Evolutionary conservation across 1,284 basidiomycete species (phyloP).

Genomic region (Omphalotus olearius): DNA sequence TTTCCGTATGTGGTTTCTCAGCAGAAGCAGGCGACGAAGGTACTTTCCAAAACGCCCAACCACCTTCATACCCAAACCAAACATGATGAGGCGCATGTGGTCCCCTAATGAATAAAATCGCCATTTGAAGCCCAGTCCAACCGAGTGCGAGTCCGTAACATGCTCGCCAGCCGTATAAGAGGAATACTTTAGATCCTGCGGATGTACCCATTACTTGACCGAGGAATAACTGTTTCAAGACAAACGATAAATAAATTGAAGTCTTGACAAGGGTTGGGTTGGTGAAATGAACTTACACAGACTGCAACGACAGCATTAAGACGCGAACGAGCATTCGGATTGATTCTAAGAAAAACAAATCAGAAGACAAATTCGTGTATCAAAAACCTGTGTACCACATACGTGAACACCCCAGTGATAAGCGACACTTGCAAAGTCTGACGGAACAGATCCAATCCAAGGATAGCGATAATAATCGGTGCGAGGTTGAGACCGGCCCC

Average conservation of each 20-base stretch:
- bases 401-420: slow-evolving; percentile 35
- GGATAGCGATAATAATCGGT: slow-evolving; percentile 44
- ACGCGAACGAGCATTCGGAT: slow-evolving; percentile 37
- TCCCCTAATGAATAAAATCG: slow-evolving; percentile 38
- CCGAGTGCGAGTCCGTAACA: slow-evolving; percentile 45
- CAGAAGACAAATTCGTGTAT: no score
- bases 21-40: no score
- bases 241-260: no score
- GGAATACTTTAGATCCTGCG: slow-evolving; percentile 46
- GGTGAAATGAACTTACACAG: no score
- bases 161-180: slow-evolving; percentile 46
- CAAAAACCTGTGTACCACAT: not conserved
- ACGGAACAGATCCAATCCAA: slow-evolving; percentile 39
- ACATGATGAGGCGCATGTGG: slow-evolving; percentile 38
- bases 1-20: no score
- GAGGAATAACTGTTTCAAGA: slow-evolving; percentile 39
- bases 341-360: slow-evolving; percentile 16
- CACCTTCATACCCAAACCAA: slow-evolving; percentile 59
- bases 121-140: slow-evolving; percentile 36
- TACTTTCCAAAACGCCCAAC: slow-evolving; percentile 18
- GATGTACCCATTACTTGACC: slow-evolving; percentile 53
- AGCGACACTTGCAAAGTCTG: slow-evolving; percentile 37
- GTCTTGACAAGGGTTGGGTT: no score
- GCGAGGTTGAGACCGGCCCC: slow-evolving; percentile 57
- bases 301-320: slow-evolving; percentile 49